Evolutionary conservation across 1,284 basidiomycete genomes (phyloP), one percentile per base, ranked within the genome.

Genomic region (Moesziomyces globuligerus): DNA sequence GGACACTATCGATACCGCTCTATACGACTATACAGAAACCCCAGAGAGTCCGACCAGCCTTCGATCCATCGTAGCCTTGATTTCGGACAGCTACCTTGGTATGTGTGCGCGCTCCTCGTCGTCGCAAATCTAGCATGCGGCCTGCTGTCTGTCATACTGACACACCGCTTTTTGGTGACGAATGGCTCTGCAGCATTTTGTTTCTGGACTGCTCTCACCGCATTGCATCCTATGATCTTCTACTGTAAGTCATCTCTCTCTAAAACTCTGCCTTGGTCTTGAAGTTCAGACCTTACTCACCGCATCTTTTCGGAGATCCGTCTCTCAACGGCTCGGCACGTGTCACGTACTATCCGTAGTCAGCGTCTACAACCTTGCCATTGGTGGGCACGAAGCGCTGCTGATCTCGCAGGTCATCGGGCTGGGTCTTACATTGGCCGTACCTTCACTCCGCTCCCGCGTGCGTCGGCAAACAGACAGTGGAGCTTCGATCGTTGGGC

Each of bases 201-300:
- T 17, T 93, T 91, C 80, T 95, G 93, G 92, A 91, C 93, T 0
- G 86, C 91, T 38, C 88, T 92, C 76, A 94, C 93, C 1, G 88
- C 89, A 1, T 87, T 96, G 20, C 88, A 90, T 9, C 89, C 91
- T 0, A 90, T 90, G 36, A 86, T 96, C 7, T 96, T 95, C 84
- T 96, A 94, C 83, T 94, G 92, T 85, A 41, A 65, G 72, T 60
- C 11, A 17, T 36, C 25, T 18, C 46, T 4, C 13, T 1, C 17
- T 9, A 54, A 23, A 54, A 58, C 42, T 59, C 47, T 40, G 69
- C 23, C 7, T 29, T 21, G 9, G 3, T 37, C 23, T 9, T 17
- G 5, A 4, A 20, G n/a, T 20, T 39, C 18, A 7, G 20, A 20
- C 20, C 23, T 11, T 3, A 3, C 8, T 26, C 3, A 8, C 13